phyloP scores from a whole-genome alignment of 1,284 basidiomycete species.

The Wolfiporia cocos region DNA sequence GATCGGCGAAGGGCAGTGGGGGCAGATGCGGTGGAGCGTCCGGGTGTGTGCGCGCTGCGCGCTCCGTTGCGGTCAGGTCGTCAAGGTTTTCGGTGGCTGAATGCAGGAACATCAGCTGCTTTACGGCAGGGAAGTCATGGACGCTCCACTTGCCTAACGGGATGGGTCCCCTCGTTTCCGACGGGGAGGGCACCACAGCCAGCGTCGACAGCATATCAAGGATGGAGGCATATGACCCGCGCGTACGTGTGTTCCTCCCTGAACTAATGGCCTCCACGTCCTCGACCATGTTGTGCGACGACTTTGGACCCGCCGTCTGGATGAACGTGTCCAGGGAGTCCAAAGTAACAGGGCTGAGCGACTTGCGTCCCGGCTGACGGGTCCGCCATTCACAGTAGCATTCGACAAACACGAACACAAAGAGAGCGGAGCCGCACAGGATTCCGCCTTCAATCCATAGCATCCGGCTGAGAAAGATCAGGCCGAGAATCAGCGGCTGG shows the following conservation, averaged over 20 bases:
- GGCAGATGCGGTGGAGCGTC: slow-evolving; percentile 73
- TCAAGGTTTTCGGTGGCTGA: slow-evolving; percentile 70
- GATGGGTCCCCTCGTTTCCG: slow-evolving; percentile 50
- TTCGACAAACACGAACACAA: slow-evolving; percentile 54
- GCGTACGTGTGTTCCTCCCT: slow-evolving; percentile 34
- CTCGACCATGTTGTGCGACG: slow-evolving; percentile 28
- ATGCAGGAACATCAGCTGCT: background rate
- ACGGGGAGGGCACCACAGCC: slow-evolving; percentile 59
- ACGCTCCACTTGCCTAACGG: slow-evolving; percentile 50
- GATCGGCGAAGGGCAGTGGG: slow-evolving; percentile 60
- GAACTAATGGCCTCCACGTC: slow-evolving; percentile 50
- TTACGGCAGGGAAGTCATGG: slow-evolving; percentile 3
- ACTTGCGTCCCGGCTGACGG: slow-evolving; percentile 38
- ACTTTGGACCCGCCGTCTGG: slow-evolving; percentile 32
- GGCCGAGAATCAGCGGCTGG: slow-evolving; percentile 69
- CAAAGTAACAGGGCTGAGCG: slow-evolving; percentile 49
- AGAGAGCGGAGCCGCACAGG: slow-evolving; percentile 46
- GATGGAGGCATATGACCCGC: slow-evolving; percentile 70
- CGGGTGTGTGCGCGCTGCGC: slow-evolving; percentile 70
- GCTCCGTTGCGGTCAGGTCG: slow-evolving; percentile 71
- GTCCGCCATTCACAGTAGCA: slow-evolving; percentile 44
- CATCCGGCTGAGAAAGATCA: slow-evolving; percentile 58
- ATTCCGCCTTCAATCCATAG: slow-evolving; percentile 71
- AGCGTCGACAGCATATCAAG: slow-evolving; percentile 79
- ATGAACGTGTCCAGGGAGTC: slow-evolving; percentile 53